Conservation (phyloP, 495 filamentous ascomycete genomes). For the Tirmania nivea region DNA sequence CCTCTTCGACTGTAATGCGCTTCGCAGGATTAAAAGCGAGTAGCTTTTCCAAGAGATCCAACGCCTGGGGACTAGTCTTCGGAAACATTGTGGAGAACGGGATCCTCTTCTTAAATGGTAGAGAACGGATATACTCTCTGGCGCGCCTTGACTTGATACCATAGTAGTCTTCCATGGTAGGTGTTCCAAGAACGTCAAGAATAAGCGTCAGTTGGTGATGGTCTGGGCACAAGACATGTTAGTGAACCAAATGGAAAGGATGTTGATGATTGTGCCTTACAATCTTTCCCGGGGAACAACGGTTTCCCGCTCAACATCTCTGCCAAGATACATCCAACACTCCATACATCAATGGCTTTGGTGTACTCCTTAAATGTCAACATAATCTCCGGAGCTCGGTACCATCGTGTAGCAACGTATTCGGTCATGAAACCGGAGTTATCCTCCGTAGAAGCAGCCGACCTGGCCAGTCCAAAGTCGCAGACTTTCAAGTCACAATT, state of each 20-base stretch:
- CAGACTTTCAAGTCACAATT: constrained; percentile 99
- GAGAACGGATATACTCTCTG: constrained; percentile 92
- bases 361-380: constrained; percentile 99
- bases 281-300: constrained; percentile 96
- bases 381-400: constrained; percentile 98
- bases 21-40: constrained; percentile 97
- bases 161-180: constrained; percentile 99
- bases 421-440: constrained; percentile 99
- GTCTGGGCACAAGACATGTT: constrained; percentile 30
- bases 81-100: constrained; percentile 95
- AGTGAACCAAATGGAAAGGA: constrained; percentile 8
- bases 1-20: constrained; percentile 93
- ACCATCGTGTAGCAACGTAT: constrained; percentile 99
- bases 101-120: constrained; percentile 99
- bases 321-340: constrained; percentile 95
- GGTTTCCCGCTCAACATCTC: constrained; percentile 99
- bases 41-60: constrained; percentile 86
- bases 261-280: constrained; percentile 32
- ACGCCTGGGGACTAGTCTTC: constrained; percentile 78
- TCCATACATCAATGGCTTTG: constrained; percentile 99
- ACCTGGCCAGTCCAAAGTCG: constrained; percentile 91
- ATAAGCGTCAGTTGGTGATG: constrained; percentile 98
- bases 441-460: constrained; percentile 81
- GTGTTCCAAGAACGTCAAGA: constrained; percentile 90
- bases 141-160: constrained; percentile 97